These are phyloP conservation scores for Gossypium australe DNA, from an alignment of 345 rosid genomes.

Conservation along the genomic window DNA sequence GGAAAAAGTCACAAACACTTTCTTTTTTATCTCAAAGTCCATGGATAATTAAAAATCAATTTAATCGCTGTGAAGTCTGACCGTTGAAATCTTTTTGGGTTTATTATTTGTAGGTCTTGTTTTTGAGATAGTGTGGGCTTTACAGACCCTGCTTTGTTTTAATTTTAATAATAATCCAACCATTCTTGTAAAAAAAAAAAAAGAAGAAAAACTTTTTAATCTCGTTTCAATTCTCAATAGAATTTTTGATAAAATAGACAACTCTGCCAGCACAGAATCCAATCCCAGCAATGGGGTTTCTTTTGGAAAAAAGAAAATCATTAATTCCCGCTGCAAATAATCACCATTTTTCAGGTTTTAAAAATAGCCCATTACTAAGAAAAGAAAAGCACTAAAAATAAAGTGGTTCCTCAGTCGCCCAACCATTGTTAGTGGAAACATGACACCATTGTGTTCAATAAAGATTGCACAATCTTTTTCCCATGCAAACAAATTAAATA, in stretches of 20 bases:
- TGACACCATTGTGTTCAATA: not conserved
- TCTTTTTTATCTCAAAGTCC: too few species aligned
- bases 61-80: too few species aligned
- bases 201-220: too few species aligned
- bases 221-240: constrained; percentile 15
- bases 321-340: not conserved
- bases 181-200: too few species aligned
- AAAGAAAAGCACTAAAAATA: constrained; percentile 12
- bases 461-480: not conserved
- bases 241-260: constrained; percentile 12
- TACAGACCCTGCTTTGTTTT: too few species aligned
- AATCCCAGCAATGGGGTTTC: constrained; percentile 12
- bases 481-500: not conserved
- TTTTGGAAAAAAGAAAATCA: not conserved
- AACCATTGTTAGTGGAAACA: constrained; percentile 7
- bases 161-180: too few species aligned
- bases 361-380: not conserved
- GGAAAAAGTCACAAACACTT: too few species aligned
- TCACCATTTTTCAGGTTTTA: not conserved
- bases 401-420: constrained; percentile 3
- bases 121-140: too few species aligned
- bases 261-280: constrained; percentile 20
- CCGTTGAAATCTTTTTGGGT: too few species aligned
- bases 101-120: too few species aligned
- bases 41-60: too few species aligned